Base-by-base conservation (phyloP, 2,329 filamentous ascomycete genomes). In the Cytospora paraplurivora region DNA sequence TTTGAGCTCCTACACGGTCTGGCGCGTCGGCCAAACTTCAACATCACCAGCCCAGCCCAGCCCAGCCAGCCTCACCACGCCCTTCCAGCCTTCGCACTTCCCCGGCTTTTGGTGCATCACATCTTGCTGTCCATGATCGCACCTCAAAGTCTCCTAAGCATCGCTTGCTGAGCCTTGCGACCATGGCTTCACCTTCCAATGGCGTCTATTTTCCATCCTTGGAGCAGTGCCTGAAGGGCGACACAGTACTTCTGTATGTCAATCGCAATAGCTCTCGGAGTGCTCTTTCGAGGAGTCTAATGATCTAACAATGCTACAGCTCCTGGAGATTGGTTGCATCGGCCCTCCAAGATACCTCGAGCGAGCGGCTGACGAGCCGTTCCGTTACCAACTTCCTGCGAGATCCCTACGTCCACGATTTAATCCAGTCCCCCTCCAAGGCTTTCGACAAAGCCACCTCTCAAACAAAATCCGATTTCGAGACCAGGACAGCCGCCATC, bases 401-500 rank as follows among this genome's bases (percentile, higher is more conserved):
- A 68, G 88, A 94, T 70, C 78, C 85, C 62, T 85, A 88, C 68
- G 88, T 91, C 68, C 78, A 88, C 69, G 79, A 83, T 61, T 80
- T 93, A 63, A 83, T 97, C 63, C 86, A 85, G 68, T 83, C 85
- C 62, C 89, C 91, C 33, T 82, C 88, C 71, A 82, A 82, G 67
- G 86, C 88, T 50, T 96, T 94, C 74, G 78, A 84, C 63, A 71
- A 82, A 67, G 80, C 88, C 1, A 86, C 84, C 68, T 73, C 85
- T 58, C 81, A 86, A 70, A 85, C 89, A 35, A 91, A 88, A 75
- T 82, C 85, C 68, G 84, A 85, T 19, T 96, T 96, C 72, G 90
- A 96, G 66, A 90, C 90, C 21, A 93, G 89, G 76, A 96, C 91
- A 0, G 90, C 93, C 27, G 90, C 93, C 6, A 96, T 97, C 66